These are phyloP conservation scores for Hymenoscyphus fructigenus DNA, from an alignment of 2,329 filamentous ascomycete genomes.

Conservation along the genomic window DNA sequence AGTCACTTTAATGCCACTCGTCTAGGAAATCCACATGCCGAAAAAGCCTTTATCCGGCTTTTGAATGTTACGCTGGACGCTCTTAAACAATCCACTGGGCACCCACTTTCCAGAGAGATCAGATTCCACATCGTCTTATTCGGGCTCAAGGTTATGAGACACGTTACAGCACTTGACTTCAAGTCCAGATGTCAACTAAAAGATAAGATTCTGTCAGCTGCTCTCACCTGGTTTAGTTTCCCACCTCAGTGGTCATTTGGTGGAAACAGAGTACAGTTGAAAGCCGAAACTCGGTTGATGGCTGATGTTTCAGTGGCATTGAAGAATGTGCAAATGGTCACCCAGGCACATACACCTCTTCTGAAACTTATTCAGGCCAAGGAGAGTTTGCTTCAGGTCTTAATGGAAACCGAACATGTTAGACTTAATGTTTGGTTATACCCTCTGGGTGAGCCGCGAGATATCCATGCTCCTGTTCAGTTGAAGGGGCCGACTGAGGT, in stretches of 20 bases:
- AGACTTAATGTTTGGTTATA: slow-evolving; percentile 87
- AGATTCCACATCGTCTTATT: slow-evolving; percentile 87
- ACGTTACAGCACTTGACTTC: slow-evolving; percentile 64
- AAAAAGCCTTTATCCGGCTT: slow-evolving; percentile 78
- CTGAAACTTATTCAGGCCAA: slow-evolving; percentile 71
- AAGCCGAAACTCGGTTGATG: slow-evolving; percentile 83
- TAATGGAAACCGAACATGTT: slow-evolving; percentile 81
- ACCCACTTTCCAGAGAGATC: slow-evolving; percentile 89
- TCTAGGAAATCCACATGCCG: slow-evolving; percentile 78
- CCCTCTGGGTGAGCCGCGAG: slow-evolving; percentile 67
- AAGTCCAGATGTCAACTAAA: slow-evolving; percentile 78
- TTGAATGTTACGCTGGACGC: slow-evolving; percentile 77
- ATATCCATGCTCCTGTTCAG: slow-evolving; percentile 36
- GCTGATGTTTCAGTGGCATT: slow-evolving; percentile 71
- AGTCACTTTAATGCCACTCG: slow-evolving; percentile 94
- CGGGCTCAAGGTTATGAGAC: slow-evolving; percentile 72
- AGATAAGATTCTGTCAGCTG: slow-evolving; percentile 83
- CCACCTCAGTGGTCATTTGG: slow-evolving; percentile 92
- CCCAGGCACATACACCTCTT: slow-evolving; percentile 39
- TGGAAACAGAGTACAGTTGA: slow-evolving; percentile 88
- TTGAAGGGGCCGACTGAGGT: slow-evolving; percentile 45
- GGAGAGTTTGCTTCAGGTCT: slow-evolving; percentile 75
- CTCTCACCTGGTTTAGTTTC: slow-evolving; percentile 82
- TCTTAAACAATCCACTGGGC: slow-evolving; percentile 66
- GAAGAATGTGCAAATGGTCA: slow-evolving; percentile 61